These are phyloP conservation scores for Scheffersomyces coipomensis DNA, from an alignment of 805 yeast species.

Conservation along the genomic window DNA sequence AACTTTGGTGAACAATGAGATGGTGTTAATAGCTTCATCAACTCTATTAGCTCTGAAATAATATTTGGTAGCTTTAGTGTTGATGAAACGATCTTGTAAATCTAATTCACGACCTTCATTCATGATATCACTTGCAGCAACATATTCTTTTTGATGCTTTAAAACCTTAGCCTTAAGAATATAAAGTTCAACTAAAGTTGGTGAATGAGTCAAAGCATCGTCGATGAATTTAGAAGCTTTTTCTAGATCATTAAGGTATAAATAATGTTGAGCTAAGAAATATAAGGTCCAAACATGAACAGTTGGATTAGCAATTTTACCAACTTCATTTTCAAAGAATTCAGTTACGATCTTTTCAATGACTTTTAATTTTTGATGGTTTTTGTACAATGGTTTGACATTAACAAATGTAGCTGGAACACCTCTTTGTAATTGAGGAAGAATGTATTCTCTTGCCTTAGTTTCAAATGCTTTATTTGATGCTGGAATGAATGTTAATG, in stretches of 20 bases:
- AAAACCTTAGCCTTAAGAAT: conserved; percentile 77
- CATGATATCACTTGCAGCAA: conserved; percentile 64
- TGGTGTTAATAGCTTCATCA: conserved; percentile 70
- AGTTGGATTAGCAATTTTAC: conserved; percentile 38
- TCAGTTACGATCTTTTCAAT: conserved; percentile 56
- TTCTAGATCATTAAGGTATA: conserved; percentile 51
- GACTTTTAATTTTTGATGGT: conserved; percentile 32
- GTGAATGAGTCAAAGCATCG: conserved; percentile 66
- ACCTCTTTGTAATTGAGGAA: conserved; percentile 66
- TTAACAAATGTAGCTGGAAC: conserved; percentile 89
- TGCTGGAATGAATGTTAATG: conserved; percentile 68
- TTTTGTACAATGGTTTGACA: conserved; percentile 74
- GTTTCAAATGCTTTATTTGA: conserved; percentile 44
- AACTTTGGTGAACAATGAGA: conserved; percentile 75
- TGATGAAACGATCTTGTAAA: conserved; percentile 87
- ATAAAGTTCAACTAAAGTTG: conserved; percentile 81
- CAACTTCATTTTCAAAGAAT: conserved; percentile 34
- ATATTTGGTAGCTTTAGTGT: conserved; percentile 84
- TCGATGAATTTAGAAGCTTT: conserved; percentile 60
- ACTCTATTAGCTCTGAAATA: conserved; percentile 71
- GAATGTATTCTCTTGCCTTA: conserved; percentile 54
- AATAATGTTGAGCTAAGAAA: conserved; percentile 76
- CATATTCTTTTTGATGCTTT: conserved; percentile 65
- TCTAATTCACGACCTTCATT: conserved; percentile 73
- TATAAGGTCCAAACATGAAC: conserved; percentile 67